Evolutionary conservation across 2,329 filamentous ascomycete species (phyloP).

Genomic region (Rhinocladiella similis): DNA sequence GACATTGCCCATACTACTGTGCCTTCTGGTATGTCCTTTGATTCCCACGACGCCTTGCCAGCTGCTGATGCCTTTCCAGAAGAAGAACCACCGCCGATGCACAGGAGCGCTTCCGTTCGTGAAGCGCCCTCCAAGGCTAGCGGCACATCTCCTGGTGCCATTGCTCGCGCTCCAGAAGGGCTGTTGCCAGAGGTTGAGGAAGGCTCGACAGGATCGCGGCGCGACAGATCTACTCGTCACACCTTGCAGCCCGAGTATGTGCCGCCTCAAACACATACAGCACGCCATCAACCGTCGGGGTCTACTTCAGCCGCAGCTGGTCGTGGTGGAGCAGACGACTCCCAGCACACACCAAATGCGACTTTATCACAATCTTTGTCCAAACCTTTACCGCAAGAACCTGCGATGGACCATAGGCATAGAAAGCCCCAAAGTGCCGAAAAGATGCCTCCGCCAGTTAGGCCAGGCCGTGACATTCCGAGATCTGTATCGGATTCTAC

Average conservation of each 20-base stretch:
- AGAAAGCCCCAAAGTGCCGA: slow-evolving; percentile 34
- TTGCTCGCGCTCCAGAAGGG: slow-evolving; percentile 41
- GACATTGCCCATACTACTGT: slow-evolving; percentile 83
- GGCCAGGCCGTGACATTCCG: slow-evolving; percentile 51
- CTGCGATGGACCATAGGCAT: slow-evolving; percentile 39
- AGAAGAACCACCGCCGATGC: slow-evolving; percentile 63
- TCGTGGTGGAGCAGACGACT: slow-evolving; percentile 36
- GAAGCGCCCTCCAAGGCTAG: slow-evolving; percentile 48
- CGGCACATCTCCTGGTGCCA: slow-evolving; percentile 32
- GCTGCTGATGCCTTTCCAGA: slow-evolving; percentile 32
- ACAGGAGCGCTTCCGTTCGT: slow-evolving; percentile 88
- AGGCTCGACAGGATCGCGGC: slow-evolving; percentile 60
- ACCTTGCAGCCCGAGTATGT: slow-evolving; percentile 99
- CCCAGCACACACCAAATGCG: slow-evolving; percentile 39
- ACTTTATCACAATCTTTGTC: slow-evolving; percentile 30
- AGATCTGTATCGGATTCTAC: slow-evolving; percentile 61
- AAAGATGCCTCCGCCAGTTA: slow-evolving; percentile 47
- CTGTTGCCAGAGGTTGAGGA: slow-evolving; percentile 53
- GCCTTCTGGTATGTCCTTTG: slow-evolving; percentile 49
- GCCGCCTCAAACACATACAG: slow-evolving; percentile 81
- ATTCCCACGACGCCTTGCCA: slow-evolving; percentile 2
- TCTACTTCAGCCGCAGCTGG: slow-evolving; percentile 29
- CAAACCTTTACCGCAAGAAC: slow-evolving; percentile 62
- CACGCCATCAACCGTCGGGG: slow-evolving; percentile 61
- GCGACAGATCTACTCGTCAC: slow-evolving; percentile 81